phyloP scores from a whole-genome alignment of 306 rosid species.

The Fragaria iinumae region DNA sequence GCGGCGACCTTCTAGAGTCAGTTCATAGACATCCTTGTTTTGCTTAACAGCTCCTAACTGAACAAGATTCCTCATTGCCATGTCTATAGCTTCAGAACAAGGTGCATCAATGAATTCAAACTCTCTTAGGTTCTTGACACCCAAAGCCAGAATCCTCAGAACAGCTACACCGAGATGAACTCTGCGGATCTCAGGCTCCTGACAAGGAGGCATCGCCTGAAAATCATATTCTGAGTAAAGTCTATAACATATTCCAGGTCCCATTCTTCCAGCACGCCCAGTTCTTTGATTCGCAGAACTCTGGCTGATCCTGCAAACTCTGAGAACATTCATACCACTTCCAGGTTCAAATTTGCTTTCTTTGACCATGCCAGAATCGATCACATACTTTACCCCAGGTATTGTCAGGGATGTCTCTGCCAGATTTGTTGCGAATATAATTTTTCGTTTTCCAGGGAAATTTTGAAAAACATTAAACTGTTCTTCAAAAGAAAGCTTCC shows the following conservation, averaged over 20 bases:
- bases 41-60: constrained; percentile 64
- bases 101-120: constrained; percentile 95
- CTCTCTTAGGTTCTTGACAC: constrained; percentile 63
- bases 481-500: constrained; percentile 77
- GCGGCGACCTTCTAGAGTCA: constrained; percentile 62
- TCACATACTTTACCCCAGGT: constrained; percentile 92
- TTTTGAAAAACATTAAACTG: constrained; percentile 70
- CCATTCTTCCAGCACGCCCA: constrained; percentile 98
- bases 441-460: constrained; percentile 68
- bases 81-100: constrained; percentile 69
- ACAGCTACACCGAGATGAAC: constrained; percentile 98
- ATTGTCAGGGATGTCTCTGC: constrained; percentile 96
- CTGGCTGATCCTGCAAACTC: constrained; percentile 76
- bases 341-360: constrained; percentile 80
- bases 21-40: constrained; percentile 39
- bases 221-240: constrained; percentile 75
- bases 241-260: constrained; percentile 87
- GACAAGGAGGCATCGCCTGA: constrained; percentile 62
- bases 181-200: constrained; percentile 93
- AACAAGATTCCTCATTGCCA: constrained; percentile 76
- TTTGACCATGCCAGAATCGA: constrained; percentile 84
- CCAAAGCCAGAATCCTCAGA: constrained; percentile 82
- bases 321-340: constrained; percentile 90
- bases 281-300: constrained; percentile 95
- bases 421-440: constrained; percentile 87